Base-by-base conservation (phyloP, 2,329 filamentous ascomycete genomes). In the Aspergillus nomiae region DNA sequence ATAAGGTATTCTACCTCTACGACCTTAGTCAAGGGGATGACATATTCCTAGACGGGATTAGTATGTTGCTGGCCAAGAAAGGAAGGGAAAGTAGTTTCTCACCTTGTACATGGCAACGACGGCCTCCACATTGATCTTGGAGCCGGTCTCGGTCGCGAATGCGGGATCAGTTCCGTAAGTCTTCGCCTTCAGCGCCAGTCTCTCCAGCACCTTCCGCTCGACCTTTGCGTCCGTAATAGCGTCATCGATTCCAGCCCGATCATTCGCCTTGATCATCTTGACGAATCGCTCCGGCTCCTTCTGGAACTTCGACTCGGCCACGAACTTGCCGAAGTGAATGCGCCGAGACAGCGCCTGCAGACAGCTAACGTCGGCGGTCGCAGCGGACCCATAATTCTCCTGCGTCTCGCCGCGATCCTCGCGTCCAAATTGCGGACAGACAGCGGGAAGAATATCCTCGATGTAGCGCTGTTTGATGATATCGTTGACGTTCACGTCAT, bases 1-100 rank as follows among this genome's bases (percentile, higher is more conserved):
- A 99, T 96, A 70, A 99, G 83, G 77, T 99, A 99, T 72, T 99
- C 95, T 11, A 99, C 93, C 83, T 99, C 95, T 46, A 99, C 94
- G 67, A 93, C 90, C 79, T 99, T 99, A n/a, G 95, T 99, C 77
- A 98, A 80, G 0, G 95, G 95, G 70, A 99, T 99, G 64, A 99
- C 94, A 80, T 77, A 97, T 87, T 85, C 88, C 78, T 79, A 19
- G 11, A 10, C 16, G 26, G 24, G 4, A 30, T 60, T 55, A 60
- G 58, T 16, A n/a, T 28, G 28, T 26, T 8, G 38, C 55, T 41
- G n/a, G 38, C 3, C 3, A 45, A 38, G 34, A 26, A 2, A n/a
- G 12, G 8, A 36, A 10, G 5, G 11, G 11, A 58, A 41, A 57
- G 54, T 2, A n/a, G 3, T 43, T 43, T 34, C 77, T 66, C 59